A percentile compares a stretch with the other conserved stretches of the same genome.
phyloP scores from a whole-genome alignment of 2,329 filamentous ascomycete species.

The Elsinoe fawcettii region DNA sequence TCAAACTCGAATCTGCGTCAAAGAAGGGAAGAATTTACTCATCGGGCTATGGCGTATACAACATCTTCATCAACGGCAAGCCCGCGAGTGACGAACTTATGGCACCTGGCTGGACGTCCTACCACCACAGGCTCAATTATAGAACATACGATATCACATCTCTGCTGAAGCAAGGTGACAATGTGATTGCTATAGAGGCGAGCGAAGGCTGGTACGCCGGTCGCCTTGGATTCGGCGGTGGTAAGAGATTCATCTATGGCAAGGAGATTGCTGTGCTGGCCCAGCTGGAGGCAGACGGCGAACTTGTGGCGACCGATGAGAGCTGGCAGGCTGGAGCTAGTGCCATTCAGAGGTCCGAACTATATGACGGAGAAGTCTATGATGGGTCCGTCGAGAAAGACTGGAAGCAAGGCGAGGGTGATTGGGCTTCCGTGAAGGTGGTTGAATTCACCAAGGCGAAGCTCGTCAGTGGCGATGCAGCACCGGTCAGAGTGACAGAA shows the following conservation, averaged over 20 bases:
- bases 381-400: slow-evolving; percentile 33
- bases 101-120: slow-evolving; percentile 48
- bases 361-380: slow-evolving; percentile 49
- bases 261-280: slow-evolving; percentile 35
- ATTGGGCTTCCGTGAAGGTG: slow-evolving; percentile 29
- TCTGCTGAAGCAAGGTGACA: slow-evolving; percentile 31
- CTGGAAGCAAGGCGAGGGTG: slow-evolving; percentile 16
- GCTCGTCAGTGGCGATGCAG: slow-evolving; percentile 36
- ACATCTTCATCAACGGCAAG: slow-evolving; percentile 42
- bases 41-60: slow-evolving; percentile 41
- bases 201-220: slow-evolving; percentile 47
- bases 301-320: slow-evolving; percentile 31
- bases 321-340: slow-evolving; percentile 33
- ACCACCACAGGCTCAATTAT: slow-evolving; percentile 45
- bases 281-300: slow-evolving; percentile 33
- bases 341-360: slow-evolving; percentile 33
- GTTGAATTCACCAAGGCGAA: slow-evolving; percentile 27
- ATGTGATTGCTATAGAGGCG: slow-evolving; percentile 37
- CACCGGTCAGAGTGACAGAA: slow-evolving; percentile 38
- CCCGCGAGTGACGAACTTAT: slow-evolving; percentile 30
- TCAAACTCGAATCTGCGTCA: slow-evolving; percentile 20
- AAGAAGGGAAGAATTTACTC: slow-evolving; percentile 40
- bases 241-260: slow-evolving; percentile 34
- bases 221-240: slow-evolving; percentile 29
- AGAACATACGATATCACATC: slow-evolving; percentile 46